A percentile compares a stretch with the other conserved stretches of the same genome.
phyloP scores from a whole-genome alignment of 257 asterid species.

The Jasminum sambac region DNA sequence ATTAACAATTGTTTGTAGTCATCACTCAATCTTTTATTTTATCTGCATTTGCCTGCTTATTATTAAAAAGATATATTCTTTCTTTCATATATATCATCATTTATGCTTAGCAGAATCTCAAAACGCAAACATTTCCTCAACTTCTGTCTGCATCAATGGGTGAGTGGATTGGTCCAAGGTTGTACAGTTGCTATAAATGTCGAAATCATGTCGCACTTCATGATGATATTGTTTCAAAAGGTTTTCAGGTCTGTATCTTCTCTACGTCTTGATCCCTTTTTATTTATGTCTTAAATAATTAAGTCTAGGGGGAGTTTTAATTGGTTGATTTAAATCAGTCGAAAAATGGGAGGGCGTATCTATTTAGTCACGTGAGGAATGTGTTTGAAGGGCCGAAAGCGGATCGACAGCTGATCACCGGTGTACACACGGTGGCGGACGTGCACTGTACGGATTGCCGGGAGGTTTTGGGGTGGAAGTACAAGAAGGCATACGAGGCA shows the following conservation, averaged over 20 bases:
- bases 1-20: constrained; percentile 28
- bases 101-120: constrained; percentile 1
- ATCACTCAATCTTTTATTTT: constrained; percentile 30
- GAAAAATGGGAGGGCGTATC: constrained; percentile 51
- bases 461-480: constrained; percentile 63
- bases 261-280: too few species aligned
- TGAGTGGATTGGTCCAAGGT: constrained; percentile 36
- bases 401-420: constrained; percentile 52
- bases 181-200: constrained; percentile 74
- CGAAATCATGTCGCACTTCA: constrained; percentile 57
- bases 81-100: neutral
- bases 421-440: constrained; percentile 58
- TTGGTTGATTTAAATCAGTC: constrained; percentile 31
- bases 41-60: constrained; percentile 23
- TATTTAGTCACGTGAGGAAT: constrained; percentile 51
- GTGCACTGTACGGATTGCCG: constrained; percentile 55
- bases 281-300: neutral
- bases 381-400: constrained; percentile 38
- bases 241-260: constrained; percentile 47
- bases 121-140: neutral
- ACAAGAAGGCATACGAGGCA: constrained; percentile 50
- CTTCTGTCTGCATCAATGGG: constrained; percentile 22
- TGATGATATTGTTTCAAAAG: constrained; percentile 60
- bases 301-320: neutral
- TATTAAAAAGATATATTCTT: neutral